A percentile compares a stretch with the other conserved stretches of the same genome.
phyloP scores from a whole-genome alignment of 768 basidiomycete genomes.

The Terana coerulea region DNA sequence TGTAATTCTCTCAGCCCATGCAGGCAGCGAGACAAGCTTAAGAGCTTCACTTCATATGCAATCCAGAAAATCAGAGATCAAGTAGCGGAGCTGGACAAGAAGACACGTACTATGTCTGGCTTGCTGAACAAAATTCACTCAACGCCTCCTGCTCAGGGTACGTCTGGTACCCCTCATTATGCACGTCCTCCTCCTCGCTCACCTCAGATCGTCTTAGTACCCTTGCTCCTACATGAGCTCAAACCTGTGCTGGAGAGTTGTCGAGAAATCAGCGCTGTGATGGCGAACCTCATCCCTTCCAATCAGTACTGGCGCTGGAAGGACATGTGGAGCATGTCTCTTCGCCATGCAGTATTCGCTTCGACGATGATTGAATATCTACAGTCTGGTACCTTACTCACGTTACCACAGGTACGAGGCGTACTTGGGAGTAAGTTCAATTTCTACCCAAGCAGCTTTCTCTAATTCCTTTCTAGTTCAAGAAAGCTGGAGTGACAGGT shows the following conservation, averaged over 20 bases:
- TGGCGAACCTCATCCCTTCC: slow-evolving; percentile 60
- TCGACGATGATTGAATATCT: slow-evolving; percentile 67
- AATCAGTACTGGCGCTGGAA: slow-evolving; percentile 85
- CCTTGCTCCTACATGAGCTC: slow-evolving; percentile 52
- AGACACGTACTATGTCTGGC: slow-evolving; percentile 68
- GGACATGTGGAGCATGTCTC: slow-evolving; percentile 73
- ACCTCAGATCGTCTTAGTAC: slow-evolving; percentile 51
- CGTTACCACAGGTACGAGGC: slow-evolving; percentile 47
- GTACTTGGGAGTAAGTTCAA: slow-evolving; percentile 61
- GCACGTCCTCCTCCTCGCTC: not conserved
- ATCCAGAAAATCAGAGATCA: slow-evolving; percentile 76
- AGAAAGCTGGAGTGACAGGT: slow-evolving; percentile 64
- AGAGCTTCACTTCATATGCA: slow-evolving; percentile 8
- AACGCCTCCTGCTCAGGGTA: slow-evolving; percentile 58
- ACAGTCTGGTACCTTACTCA: slow-evolving; percentile 51
- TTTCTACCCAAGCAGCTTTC: not conserved
- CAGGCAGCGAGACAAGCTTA: not conserved
- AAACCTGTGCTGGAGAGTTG: slow-evolving; percentile 55
- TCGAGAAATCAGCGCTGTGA: slow-evolving; percentile 40
- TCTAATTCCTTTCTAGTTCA: slow-evolving; percentile 44
- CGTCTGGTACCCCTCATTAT: slow-evolving; percentile 18
- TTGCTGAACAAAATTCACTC: slow-evolving; percentile 77
- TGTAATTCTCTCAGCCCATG: slow-evolving; percentile 36
- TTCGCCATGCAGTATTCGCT: slow-evolving; percentile 64
- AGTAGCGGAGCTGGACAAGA: slow-evolving; percentile 72